Evolutionary conservation across 148 eudicot species (phyloP).

Genomic region (Spergularia marina): DNA sequence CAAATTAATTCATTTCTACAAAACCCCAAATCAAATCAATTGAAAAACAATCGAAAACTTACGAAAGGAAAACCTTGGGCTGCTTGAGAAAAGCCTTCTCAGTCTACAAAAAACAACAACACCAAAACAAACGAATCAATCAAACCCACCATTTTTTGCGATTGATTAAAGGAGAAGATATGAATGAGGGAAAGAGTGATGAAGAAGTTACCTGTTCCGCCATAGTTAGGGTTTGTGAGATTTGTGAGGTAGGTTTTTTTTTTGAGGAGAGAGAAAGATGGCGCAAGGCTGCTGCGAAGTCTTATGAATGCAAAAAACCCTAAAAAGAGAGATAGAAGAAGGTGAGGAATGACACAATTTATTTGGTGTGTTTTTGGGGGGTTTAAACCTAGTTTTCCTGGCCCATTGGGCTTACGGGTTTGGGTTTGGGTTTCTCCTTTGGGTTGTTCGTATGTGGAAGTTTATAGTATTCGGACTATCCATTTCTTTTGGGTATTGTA

Average conservation of each 20-base stretch:
- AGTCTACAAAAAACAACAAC: conserved; percentile 24
- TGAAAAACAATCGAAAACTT: background rate
- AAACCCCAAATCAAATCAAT: background rate
- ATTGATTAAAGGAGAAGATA: background rate
- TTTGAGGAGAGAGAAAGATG: background rate
- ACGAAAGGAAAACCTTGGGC: conserved; percentile 50
- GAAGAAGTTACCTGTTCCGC: conserved; percentile 38
- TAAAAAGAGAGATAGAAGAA: conserved; percentile 3
- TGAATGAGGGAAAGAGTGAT: background rate
- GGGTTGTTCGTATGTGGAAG: no score
- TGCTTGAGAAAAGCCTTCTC: conserved; percentile 53
- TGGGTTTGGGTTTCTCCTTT: no score
- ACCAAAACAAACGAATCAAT: background rate
- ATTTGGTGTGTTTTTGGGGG: background rate
- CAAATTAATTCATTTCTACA: background rate
- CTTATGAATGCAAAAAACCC: conserved; percentile 22
- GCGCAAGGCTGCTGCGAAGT: background rate
- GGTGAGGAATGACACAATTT: background rate
- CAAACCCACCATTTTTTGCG: background rate
- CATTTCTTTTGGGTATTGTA: no score
- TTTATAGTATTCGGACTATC: no score
- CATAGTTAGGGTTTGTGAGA: conserved; percentile 35
- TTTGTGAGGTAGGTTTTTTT: background rate
- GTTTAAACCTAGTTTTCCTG: no score
- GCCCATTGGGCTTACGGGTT: no score